Evolutionary conservation across 2,329 filamentous ascomycete species (phyloP), one percentile per base, ranked within the genome.

Genomic region (Sclerotinia subarctica): DNA sequence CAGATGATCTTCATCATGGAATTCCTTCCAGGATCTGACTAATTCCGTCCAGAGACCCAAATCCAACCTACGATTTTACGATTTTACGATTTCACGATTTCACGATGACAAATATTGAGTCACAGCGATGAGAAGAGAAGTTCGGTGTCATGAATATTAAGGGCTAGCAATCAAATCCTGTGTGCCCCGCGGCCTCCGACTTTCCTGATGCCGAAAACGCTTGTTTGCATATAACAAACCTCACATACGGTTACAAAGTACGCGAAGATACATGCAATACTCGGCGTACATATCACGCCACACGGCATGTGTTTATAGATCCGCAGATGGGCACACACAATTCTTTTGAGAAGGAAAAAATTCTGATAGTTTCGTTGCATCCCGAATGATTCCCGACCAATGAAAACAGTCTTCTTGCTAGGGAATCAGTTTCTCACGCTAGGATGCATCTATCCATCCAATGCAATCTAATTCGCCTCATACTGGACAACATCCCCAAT

Each of bases 201-300:
- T 49, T 47, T n/a, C 26, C 26, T 17, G n/a, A 65, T n/a, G 17
- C 52, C 52, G 63, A 32, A 24, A 51, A 51, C 8, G 29, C 64
- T 49, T 32, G 38, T 13, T 65, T 46, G n/a, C 52, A 42, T 38
- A 35, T 10, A 35, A 35, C 1, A 10, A 35, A 7, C 35, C 35
- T 35, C 10, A 58, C 8, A 47, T 24, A 17, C 38, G 4, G 26
- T 59, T 17, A 66, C 29, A 57, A 42, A 42, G 29, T 26, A 38
- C 8, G 26, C 15, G 26, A 32, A n/a, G 46, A 59, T 66, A 44
- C 44, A 66, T 66, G 44, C 51, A 65, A 47, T 32, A 58, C 38
- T 65, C 24, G 35, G 63, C 53, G 19, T 42, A 59, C 64, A 64
- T 64, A 64, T 54, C 49, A 54, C 38, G 35, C 49, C 49, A 64